Base-by-base conservation (phyloP, 768 basidiomycete species). In the Lentinula raphanica region DNA sequence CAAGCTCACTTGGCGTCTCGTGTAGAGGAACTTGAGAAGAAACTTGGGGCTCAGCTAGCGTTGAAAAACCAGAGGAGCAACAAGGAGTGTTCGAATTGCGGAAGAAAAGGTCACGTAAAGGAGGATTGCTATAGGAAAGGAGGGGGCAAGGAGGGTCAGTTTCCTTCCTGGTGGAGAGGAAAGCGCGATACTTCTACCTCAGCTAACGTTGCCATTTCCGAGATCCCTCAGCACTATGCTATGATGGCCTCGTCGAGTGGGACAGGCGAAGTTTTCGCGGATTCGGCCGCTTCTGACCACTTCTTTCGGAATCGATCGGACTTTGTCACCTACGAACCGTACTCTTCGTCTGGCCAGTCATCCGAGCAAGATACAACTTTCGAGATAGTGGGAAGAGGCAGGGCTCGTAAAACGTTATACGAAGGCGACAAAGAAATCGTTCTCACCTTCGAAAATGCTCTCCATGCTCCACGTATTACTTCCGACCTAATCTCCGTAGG, bases 401-500 rank as follows among this genome's bases (percentile, higher is more conserved):
- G 17, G 21, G 45, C 45, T 11, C 5, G 5, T 5, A 32, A 32
- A 11, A 32, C 31, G 11, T 11, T 32, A 32, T 5, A 5, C 5
- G 19, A 46, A 25, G 45, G 45, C 7, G 19, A 15, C 4, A 8
- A 5, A 25, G 12, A 46, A 21, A 29, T 46, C 4, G 17, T 19
- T 3, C 23, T 46, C 21, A 46, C 45, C 17, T 46, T 46, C 23
- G 45, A 46, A 17, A 46, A 46, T 17, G 17, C 45, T 21, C 45
- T 46, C 5, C 45, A 46, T 19, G 7, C 7, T 3, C 45, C 19
- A 11, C 19, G n/a, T 21, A 29, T 46, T 11, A 25, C 45, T 7
- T 40, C 58, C 2, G 59, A 59, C 25, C 21, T 68, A 3, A 25
- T 68, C 5, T 67, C 66, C 0, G 54, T 46, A 11, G n/a, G 70